A percentile compares a stretch with the other conserved stretches of the same genome.
Conservation (phyloP, 768 basidiomycete genomes). For the Podaxis mareebaensis region DNA sequence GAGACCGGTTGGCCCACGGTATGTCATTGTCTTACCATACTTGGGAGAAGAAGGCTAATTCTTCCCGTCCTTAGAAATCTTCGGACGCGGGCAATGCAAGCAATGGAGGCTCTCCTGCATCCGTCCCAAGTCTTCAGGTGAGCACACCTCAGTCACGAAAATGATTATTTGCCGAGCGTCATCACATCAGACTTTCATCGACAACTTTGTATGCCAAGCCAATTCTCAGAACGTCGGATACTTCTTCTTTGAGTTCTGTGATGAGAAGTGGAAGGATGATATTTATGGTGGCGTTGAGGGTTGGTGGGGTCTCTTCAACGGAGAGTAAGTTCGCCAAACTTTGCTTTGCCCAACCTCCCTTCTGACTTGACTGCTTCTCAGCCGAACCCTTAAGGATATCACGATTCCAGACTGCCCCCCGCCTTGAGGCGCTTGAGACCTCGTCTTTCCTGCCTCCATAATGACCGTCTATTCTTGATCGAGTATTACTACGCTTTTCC, state of each 20-base stretch:
- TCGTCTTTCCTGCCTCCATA: neutral
- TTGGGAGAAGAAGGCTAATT: neutral
- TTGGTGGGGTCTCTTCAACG: slow-evolving; percentile 50
- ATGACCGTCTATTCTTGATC: neutral
- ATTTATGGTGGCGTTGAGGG: slow-evolving; percentile 79
- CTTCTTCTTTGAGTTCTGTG: slow-evolving; percentile 86
- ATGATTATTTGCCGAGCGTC: neutral
- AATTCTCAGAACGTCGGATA: slow-evolving; percentile 77
- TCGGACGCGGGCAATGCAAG: slow-evolving; percentile 53
- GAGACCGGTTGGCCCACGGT: slow-evolving; percentile 88
- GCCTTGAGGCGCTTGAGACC: slow-evolving; percentile 24
- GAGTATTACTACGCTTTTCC: neutral
- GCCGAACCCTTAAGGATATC: slow-evolving; percentile 70
- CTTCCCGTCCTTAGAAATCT: slow-evolving; percentile 43
- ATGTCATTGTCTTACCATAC: slow-evolving; percentile 20
- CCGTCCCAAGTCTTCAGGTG: slow-evolving; percentile 58
- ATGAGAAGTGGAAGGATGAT: slow-evolving; percentile 77
- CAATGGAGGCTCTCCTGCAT: slow-evolving; percentile 70
- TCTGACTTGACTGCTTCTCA: slow-evolving; percentile 26
- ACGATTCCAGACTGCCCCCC: slow-evolving; percentile 59
- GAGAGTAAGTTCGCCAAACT: slow-evolving; percentile 35
- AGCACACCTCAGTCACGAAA: neutral
- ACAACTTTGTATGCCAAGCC: slow-evolving; percentile 89
- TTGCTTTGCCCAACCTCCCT: neutral
- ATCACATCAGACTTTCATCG: slow-evolving; percentile 64